A percentile compares a stretch with the other conserved stretches of the same genome.
These are phyloP conservation scores for Pinus taeda DNA, from an alignment of 75 land plant species.

Conservation along the genomic window DNA sequence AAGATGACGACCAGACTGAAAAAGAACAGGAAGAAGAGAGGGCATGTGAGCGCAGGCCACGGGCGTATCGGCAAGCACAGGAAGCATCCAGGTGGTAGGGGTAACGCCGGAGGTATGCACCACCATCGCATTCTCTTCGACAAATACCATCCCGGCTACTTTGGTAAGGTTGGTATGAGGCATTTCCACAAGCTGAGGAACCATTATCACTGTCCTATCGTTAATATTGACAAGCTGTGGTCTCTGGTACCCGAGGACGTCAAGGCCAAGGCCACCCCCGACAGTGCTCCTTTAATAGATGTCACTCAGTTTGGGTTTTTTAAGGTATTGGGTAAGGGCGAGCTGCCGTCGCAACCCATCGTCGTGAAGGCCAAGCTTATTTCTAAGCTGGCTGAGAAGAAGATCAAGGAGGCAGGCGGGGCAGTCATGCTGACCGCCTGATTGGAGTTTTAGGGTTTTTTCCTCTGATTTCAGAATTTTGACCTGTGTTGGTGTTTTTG, in stretches of 20 bases:
- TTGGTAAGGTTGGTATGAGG: slow-evolving; percentile 71
- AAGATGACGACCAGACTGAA: slow-evolving; percentile 52
- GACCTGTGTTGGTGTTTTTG: too few species aligned
- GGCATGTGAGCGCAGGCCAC: slow-evolving; percentile 55
- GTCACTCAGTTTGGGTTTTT: slow-evolving; percentile 50
- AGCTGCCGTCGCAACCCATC: slow-evolving; percentile 24
- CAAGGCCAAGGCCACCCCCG: slow-evolving; percentile 33
- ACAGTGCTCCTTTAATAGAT: slow-evolving; percentile 32
- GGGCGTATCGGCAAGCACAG: slow-evolving; percentile 60
- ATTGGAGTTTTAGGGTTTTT: not conserved
- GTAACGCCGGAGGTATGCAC: slow-evolving; percentile 59
- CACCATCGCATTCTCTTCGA: slow-evolving; percentile 70
- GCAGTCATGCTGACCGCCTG: slow-evolving; percentile 43
- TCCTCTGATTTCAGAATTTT: not conserved
- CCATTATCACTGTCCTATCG: slow-evolving; percentile 48
- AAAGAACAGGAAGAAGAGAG: slow-evolving; percentile 62
- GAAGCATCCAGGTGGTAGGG: slow-evolving; percentile 59
- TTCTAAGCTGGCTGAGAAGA: slow-evolving; percentile 53
- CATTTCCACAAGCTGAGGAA: slow-evolving; percentile 56
- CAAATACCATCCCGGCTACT: slow-evolving; percentile 70
- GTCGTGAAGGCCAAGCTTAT: slow-evolving; percentile 52
- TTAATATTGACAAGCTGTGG: slow-evolving; percentile 64
- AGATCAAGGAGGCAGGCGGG: slow-evolving; percentile 56
- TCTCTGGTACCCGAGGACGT: slow-evolving; percentile 51
- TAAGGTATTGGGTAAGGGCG: slow-evolving; percentile 53